These are phyloP conservation scores for Hericium coralloides DNA, from an alignment of 768 basidiomycete genomes.

Conservation along the genomic window DNA sequence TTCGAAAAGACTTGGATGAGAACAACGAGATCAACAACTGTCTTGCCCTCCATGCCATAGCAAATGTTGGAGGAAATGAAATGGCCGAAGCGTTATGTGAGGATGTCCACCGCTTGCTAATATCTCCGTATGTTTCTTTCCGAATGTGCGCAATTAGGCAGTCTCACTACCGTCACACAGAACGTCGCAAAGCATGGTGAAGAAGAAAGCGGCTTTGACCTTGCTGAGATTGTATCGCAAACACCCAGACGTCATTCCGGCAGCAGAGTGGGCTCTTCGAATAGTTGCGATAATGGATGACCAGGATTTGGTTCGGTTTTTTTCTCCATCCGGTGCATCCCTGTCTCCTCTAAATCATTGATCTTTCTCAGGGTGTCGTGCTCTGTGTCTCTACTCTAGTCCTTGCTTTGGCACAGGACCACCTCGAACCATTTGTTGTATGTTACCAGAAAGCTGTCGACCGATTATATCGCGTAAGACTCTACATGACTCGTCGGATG, in stretches of 20 bases:
- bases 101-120: conserved; percentile 90
- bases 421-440: conserved; percentile 82
- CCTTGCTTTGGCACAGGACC: conserved; percentile 89
- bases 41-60: conserved; percentile 94
- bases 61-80: conserved; percentile 94
- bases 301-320: conserved; percentile 56
- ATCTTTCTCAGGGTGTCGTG: conserved; percentile 68
- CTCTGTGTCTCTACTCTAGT: conserved; percentile 90
- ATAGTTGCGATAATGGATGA: conserved; percentile 97
- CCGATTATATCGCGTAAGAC: conserved; percentile 63
- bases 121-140: conserved; percentile 66
- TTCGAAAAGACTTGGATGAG: conserved; percentile 93
- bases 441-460: conserved; percentile 95
- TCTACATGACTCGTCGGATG: neutral
- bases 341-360: neutral
- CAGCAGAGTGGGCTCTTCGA: conserved; percentile 90
- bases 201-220: conserved; percentile 97
- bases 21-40: conserved; percentile 95
- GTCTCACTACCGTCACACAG: conserved; percentile 32
- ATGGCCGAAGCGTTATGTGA: conserved; percentile 95
- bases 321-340: neutral
- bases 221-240: conserved; percentile 90
- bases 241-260: conserved; percentile 89
- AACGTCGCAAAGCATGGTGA: conserved; percentile 90
- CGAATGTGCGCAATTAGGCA: neutral